Base-by-base conservation (phyloP, 2,329 filamentous ascomycete species). In the Teratosphaeria gauchensis region DNA sequence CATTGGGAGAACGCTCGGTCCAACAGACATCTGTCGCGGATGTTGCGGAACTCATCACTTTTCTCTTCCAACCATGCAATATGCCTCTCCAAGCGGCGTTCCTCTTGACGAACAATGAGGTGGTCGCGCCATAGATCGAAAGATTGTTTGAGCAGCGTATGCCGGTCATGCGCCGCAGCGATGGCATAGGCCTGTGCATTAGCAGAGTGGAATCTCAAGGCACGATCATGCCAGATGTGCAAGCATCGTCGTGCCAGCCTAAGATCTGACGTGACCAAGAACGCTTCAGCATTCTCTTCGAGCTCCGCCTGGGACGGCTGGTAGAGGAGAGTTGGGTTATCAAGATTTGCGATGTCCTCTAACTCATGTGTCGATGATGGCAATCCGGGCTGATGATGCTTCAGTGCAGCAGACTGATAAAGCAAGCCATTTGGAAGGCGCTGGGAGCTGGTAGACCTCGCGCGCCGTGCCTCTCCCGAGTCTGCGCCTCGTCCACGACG, bases 1-100 rank as follows among this genome's bases (percentile, higher is more conserved):
- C 90, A 95, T 63, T 87, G 84, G 1, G 78, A 81, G 58, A 89
- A 84, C 2, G 82, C 80, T 3, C 79, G 82, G 59, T 87, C 72
- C 6, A 90, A 76, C 64, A 84, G 51, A 6, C 53, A 31, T 7
- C 60, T 48, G 16, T 57, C 52, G 30, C 56, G 57, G 19, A 35
- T 16, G 4, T 63, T 53, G 42, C 42, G 19, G n/a, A 48, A 48
- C 8, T 19, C 42, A 2, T 48, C 42, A 48, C 42, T 48, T 19
- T 24, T 48, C 16, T 16, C n/a, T 21, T 48, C 42, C 42, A 48
- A n/a, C 42, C 42, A 48, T 2, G 42, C 42, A 7, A 48, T 16
- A 19, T 48, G 16, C 16, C 42, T 48, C 19, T 61, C 57, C 38
- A 56, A 53, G 51, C 58, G 59, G 24, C 59, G 54, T 11, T 60